Evolutionary conservation across 139 green algal genomes (phyloP), one percentile per base, ranked within the genome.

Genomic region (Picochlorum sp.): DNA sequence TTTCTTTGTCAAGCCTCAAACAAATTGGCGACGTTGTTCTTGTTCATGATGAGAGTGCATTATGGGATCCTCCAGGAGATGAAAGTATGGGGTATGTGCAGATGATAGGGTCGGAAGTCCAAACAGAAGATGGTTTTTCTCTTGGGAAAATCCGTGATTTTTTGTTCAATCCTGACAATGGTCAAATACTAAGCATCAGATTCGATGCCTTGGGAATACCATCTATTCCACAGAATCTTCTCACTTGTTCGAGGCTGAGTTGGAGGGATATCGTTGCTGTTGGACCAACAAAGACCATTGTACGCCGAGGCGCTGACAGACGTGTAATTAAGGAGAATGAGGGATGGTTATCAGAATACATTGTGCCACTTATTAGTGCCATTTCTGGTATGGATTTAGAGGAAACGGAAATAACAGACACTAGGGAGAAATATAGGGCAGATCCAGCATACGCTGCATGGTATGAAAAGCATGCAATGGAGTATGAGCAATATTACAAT

Each of bases 21-120:
- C 78, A 91, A 65, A 81, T 90, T 36, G 78, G 80, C 35, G 84
- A 91, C 47, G 84, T 91, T 3, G 61, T 89, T 29, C 72, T 91
- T 26, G 80, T 91, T 24, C 73, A 89, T 45, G 75, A 91, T 52
- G 75, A 87, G 57, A 49, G 9, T 2, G 75, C 65, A 20, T 40
- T 84, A 33, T 59, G 58, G 47, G 69, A 81, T 36, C 64, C 68
- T 37, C 58, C 71, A 4, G 57, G 75, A 5, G 75, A 83, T 41
- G 66, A 72, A 7, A 45, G 60, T 4, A 13, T 44, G 28, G 77
- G 80, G 14, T 82, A 78, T 58, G 57, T 71, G 8, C 54, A 73
- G 25, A 72, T 89, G 22, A 37, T 79, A 20, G 78, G 82, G 5
- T 60, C 76, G 50, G 76, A 81, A n/a, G 77, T 91, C 4, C 53